These are phyloP conservation scores for Apiospora saccharicola DNA, from an alignment of 2,329 filamentous ascomycete genomes.

Conservation along the genomic window DNA sequence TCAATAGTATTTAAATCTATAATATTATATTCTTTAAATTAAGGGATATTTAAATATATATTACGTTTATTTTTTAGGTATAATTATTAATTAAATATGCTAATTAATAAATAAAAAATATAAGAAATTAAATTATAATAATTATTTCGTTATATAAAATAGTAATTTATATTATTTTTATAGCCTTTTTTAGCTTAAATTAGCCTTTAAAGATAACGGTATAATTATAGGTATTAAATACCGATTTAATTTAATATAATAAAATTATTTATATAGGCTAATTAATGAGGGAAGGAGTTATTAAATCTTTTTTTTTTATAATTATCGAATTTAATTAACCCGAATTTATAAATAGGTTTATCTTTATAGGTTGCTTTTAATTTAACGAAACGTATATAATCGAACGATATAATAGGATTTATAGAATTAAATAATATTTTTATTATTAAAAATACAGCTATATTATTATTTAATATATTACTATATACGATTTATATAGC, in stretches of 20 bases:
- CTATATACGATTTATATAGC: too few species aligned
- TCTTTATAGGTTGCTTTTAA: neutral
- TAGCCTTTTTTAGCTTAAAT: neutral
- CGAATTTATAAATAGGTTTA: too few species aligned
- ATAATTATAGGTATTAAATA: neutral
- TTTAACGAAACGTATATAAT: neutral
- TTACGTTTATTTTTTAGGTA: too few species aligned
- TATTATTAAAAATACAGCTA: constrained; percentile 10
- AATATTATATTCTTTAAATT: too few species aligned
- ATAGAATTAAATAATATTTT: neutral
- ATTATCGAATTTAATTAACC: neutral
- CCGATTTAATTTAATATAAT: neutral
- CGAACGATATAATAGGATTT: neutral
- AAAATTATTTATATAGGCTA: neutral
- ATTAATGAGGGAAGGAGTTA: too few species aligned
- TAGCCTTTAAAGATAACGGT: neutral
- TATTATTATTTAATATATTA: constrained; percentile 6
- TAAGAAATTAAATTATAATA: too few species aligned
- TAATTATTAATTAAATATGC: too few species aligned
- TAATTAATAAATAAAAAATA: too few species aligned
- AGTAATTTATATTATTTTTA: too few species aligned
- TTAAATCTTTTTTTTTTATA: neutral
- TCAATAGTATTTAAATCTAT: too few species aligned
- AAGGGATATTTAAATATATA: too few species aligned
- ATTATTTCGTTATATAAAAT: too few species aligned